Conservation (phyloP, 2,329 filamentous ascomycete genomes). For the Claviceps sp. region DNA sequence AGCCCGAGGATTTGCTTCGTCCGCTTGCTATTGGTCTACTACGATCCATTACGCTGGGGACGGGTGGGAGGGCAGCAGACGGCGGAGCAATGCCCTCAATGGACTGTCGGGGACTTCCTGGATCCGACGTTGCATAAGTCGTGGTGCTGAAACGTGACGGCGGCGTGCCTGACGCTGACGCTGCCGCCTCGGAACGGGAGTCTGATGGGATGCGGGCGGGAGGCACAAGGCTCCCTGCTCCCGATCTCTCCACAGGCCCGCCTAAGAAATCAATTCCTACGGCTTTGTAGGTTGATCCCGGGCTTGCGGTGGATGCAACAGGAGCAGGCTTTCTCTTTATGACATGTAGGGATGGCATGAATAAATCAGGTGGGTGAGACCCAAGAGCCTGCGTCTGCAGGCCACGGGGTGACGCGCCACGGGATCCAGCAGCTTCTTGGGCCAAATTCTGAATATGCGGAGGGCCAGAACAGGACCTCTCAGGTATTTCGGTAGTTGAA, state of each 20-base stretch:
- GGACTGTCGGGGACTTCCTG: slow-evolving; percentile 15
- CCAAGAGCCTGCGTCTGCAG: slow-evolving; percentile 8
- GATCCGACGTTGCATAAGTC: slow-evolving; percentile 41
- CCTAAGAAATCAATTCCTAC: slow-evolving; percentile 8
- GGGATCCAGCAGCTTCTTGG: slow-evolving; percentile 8
- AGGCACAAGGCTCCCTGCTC: neutral
- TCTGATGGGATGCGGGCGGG: slow-evolving; percentile 8
- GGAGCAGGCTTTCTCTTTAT: slow-evolving; percentile 34
- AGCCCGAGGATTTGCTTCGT: slow-evolving; percentile 9
- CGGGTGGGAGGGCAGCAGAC: slow-evolving; percentile 12
- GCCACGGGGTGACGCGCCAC: slow-evolving; percentile 3
- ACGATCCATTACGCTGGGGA: slow-evolving; percentile 18
- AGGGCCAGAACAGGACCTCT: slow-evolving; percentile 21
- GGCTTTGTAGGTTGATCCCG: neutral
- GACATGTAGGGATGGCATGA: slow-evolving; percentile 20
- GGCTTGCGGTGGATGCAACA: slow-evolving; percentile 7
- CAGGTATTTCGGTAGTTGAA: neutral
- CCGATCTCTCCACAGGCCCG: slow-evolving; percentile 9
- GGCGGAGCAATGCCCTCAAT: slow-evolving; percentile 14
- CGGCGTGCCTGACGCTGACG: slow-evolving; percentile 35
- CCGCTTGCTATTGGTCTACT: slow-evolving; percentile 17
- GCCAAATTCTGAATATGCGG: slow-evolving; percentile 17
- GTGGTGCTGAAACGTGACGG: slow-evolving; percentile 51
- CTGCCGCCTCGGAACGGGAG: slow-evolving; percentile 16
- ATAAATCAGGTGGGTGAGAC: slow-evolving; percentile 10